phyloP scores from a whole-genome alignment of 1,284 basidiomycete species.

The Pseudomicrostroma phylloplanum region DNA sequence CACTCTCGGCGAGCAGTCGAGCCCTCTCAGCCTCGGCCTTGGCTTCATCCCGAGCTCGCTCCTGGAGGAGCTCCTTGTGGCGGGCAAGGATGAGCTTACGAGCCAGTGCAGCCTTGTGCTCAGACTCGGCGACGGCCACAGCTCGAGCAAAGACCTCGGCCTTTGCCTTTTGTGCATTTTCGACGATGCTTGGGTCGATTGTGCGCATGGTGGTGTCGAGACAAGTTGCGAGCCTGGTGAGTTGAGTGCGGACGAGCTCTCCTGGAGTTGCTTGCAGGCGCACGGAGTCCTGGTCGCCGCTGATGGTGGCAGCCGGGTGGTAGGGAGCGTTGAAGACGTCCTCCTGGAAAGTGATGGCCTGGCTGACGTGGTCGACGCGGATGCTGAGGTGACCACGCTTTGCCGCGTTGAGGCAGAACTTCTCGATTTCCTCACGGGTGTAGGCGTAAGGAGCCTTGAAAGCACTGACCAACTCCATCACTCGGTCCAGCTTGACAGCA shows the following conservation, averaged over 20 bases:
- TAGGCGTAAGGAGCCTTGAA: slow-evolving; percentile 48
- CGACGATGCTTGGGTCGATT: slow-evolving; percentile 35
- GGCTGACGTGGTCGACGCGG: slow-evolving; percentile 80
- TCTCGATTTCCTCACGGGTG: slow-evolving; percentile 51
- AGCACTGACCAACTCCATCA: slow-evolving; percentile 47
- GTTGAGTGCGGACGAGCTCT: slow-evolving; percentile 49
- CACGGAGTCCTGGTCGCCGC: slow-evolving; percentile 36
- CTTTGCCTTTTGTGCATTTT: slow-evolving; percentile 35
- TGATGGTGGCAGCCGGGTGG: slow-evolving; percentile 26
- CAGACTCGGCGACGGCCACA: slow-evolving; percentile 38
- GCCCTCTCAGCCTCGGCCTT: slow-evolving; percentile 68
- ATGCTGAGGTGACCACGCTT: slow-evolving; percentile 81
- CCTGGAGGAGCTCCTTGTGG: slow-evolving; percentile 77
- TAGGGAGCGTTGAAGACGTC: slow-evolving; percentile 54
- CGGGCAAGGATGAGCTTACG: slow-evolving; percentile 65
- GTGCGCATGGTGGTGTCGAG: slow-evolving; percentile 45
- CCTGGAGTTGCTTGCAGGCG: slow-evolving; percentile 44
- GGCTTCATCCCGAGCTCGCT: slow-evolving; percentile 82
- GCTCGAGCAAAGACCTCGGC: slow-evolving; percentile 38
- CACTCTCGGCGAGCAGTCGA: slow-evolving; percentile 59
- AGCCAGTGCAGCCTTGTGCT: slow-evolving; percentile 45
- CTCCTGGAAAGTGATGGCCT: slow-evolving; percentile 79
- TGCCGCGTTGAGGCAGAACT: slow-evolving; percentile 84
- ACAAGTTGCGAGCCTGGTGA: slow-evolving; percentile 42
- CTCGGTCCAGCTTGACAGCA: slow-evolving; percentile 61